These are phyloP conservation scores for Diplodia sapinea DNA, from an alignment of 2,329 filamentous ascomycete species.

Conservation along the genomic window DNA sequence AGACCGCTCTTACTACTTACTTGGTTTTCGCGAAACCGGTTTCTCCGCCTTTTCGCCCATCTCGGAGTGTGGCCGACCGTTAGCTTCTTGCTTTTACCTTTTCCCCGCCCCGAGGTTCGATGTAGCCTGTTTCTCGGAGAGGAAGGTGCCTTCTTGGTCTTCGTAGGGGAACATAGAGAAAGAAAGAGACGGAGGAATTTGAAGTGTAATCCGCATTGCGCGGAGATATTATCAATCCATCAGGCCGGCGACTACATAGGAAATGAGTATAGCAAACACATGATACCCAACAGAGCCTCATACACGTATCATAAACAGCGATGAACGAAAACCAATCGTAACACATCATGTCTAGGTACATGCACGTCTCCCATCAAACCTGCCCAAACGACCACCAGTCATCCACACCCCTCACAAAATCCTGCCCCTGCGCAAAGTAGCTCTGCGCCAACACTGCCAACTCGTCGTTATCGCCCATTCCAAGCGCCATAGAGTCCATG, in stretches of 20 bases:
- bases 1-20: too few species aligned
- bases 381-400: conserved; percentile 40
- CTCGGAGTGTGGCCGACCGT: too few species aligned
- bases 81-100: too few species aligned
- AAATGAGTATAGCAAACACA: background rate
- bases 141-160: background rate
- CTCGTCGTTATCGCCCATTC: conserved; percentile 47
- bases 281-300: background rate
- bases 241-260: background rate
- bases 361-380: background rate
- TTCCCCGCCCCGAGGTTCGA: too few species aligned
- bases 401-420: conserved; percentile 49
- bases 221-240: background rate
- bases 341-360: background rate
- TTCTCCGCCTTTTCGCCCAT: too few species aligned
- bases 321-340: background rate
- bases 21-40: too few species aligned
- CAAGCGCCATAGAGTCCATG: conserved; percentile 35
- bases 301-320: background rate
- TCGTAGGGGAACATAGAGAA: background rate
- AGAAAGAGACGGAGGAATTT: background rate
- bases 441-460: conserved; percentile 56
- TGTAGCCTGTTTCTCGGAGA: too few species aligned
- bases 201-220: background rate
- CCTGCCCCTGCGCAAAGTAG: conserved; percentile 55